Percentiles rank a stretch among this genome's conserved stretches.
These are phyloP conservation scores for Colletotrichum phormii DNA, from an alignment of 2,329 filamentous ascomycete species.

Conservation along the genomic window DNA sequence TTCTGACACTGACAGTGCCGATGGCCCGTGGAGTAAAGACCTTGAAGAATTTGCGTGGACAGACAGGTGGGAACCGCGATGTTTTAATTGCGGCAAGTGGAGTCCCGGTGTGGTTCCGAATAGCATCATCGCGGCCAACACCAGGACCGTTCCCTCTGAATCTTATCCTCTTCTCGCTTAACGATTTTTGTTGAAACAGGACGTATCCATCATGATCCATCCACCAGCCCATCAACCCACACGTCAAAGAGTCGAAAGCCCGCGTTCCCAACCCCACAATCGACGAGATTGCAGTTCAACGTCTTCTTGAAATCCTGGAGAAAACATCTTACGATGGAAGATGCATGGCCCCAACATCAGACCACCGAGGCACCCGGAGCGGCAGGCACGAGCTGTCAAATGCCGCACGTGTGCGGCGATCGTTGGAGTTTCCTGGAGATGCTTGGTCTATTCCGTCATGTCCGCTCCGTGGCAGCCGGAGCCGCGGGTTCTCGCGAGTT, in stretches of 20 bases:
- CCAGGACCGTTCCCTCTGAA: background rate
- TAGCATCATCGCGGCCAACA: constrained; percentile 30
- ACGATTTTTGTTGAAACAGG: background rate
- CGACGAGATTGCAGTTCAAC: background rate
- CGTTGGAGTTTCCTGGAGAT: background rate
- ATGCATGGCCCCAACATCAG: background rate
- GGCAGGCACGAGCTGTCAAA: background rate
- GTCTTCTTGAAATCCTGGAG: background rate
- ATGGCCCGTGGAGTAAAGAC: too few relatives aligned
- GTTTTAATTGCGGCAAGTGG: constrained; percentile 28
- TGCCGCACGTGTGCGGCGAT: background rate
- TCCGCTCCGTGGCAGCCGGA: constrained; percentile 1
- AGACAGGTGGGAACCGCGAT: constrained; percentile 15
- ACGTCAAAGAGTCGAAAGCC: background rate
- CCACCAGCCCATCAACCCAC: too few relatives aligned
- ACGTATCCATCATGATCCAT: background rate
- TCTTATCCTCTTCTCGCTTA: background rate
- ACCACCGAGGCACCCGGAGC: background rate
- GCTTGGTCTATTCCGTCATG: background rate
- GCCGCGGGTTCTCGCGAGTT: too few relatives aligned
- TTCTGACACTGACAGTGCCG: background rate
- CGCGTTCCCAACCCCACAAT: background rate
- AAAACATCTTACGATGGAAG: background rate
- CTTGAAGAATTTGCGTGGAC: background rate
- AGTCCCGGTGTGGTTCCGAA: constrained; percentile 24